Evolutionary conservation across 1,284 basidiomycete genomes (phyloP).

Genomic region (Microbotryomycetes sp.): DNA sequence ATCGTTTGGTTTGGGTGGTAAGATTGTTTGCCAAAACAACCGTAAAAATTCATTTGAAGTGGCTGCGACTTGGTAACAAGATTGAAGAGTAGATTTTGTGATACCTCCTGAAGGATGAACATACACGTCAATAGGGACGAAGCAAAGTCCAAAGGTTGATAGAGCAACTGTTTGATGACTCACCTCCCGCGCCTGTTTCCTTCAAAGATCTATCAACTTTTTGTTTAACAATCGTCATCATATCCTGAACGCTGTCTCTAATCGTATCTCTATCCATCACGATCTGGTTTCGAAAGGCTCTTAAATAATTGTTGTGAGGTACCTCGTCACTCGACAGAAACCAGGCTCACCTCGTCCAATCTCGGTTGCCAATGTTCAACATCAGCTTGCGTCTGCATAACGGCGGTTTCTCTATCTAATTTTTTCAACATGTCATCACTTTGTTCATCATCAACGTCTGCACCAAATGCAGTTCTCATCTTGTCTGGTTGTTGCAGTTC

Average conservation of each 20-base stretch:
- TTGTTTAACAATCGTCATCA: constrained; percentile 63
- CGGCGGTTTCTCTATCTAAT: constrained; percentile 10
- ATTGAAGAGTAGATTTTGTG: not conserved
- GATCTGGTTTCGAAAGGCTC: constrained; percentile 45
- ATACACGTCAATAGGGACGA: not conserved
- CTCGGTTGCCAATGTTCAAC: constrained; percentile 56
- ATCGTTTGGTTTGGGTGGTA: constrained; percentile 62
- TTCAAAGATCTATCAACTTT: constrained; percentile 21
- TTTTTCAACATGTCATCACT: constrained; percentile 5
- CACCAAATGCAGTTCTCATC: constrained; percentile 1
- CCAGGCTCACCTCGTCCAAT: constrained; percentile 52
- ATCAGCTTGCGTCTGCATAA: constrained; percentile 43
- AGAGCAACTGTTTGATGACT: not conserved
- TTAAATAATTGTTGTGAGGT: not conserved
- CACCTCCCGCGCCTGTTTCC: constrained; percentile 10
- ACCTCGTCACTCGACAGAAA: not conserved
- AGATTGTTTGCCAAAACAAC: constrained; percentile 87
- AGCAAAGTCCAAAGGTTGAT: not conserved
- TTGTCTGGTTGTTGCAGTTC: constrained; percentile 55
- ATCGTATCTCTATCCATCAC: constrained; percentile 59
- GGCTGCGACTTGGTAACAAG: constrained; percentile 56
- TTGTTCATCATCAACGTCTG: not conserved
- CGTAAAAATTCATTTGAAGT: constrained; percentile 91
- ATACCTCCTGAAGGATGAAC: constrained; percentile 47
- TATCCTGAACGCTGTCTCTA: constrained; percentile 59